Base-by-base conservation (phyloP, 164 flowering plant species). In the Warburgia ugandensis region DNA sequence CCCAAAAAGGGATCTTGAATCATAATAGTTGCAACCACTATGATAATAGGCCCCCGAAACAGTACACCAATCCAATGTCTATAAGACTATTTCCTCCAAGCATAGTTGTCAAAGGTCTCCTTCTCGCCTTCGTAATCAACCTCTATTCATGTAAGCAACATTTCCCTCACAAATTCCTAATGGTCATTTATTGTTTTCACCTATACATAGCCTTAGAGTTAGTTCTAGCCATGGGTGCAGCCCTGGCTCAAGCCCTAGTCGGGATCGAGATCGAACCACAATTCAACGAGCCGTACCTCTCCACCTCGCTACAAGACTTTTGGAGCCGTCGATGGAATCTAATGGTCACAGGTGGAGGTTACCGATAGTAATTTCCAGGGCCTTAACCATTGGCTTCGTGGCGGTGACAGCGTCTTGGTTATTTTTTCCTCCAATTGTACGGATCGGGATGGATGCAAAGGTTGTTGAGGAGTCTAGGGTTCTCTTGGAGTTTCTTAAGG, bases 371-470 rank as follows among this genome's bases (percentile, higher is more conserved):
- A 4, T 45, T 30, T 42, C 42, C 53, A 39, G 30, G 1, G 7
- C 16, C 12, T 33, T 73, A 25, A 61, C 76, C 22, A 38, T 76
- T 39, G 73, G 49, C 35, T 62, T 76, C 13, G 64, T 73, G 57
- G 52, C 49, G 42, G 69, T 35, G 4, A 76, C 78, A 1, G 70
- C 55, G 1, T 37, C 22, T 19, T 68, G 73, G 73, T 36, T 68
- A 58, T 71, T 76, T 36, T 68, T 70, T 26, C 78, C 81, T 7
- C 80, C 59, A 36, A 8, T 73, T n/a, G 4, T 53, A 19, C 57
- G 77, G 62, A 50, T 19, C 30, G 67, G 69, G 3, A 59, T 35
- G 30, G 68, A 59, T 10, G 40, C 5, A 4, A 72, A 54, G 48
- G 65, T n/a, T n/a, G n/a, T n/a, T n/a, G n/a, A n/a, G n/a, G n/a